These are phyloP conservation scores for Wickerhamiella lipophila DNA, from an alignment of 805 yeast species.

Conservation along the genomic window DNA sequence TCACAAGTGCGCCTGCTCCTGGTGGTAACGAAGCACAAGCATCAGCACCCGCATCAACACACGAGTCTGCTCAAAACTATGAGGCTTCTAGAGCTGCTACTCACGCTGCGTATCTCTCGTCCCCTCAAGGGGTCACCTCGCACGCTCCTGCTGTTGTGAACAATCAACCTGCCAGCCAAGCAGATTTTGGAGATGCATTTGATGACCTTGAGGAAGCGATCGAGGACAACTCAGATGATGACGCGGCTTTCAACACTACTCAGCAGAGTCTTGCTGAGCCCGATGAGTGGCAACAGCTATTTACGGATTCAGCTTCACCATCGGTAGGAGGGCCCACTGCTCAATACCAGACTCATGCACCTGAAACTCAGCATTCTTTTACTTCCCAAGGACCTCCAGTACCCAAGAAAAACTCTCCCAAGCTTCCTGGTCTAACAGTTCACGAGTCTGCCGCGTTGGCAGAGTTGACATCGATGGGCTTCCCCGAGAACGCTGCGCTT, in stretches of 20 bases:
- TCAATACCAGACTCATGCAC: not conserved
- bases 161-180: slow-evolving; percentile 18
- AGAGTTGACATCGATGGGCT: slow-evolving; percentile 85
- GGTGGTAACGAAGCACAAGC: not conserved
- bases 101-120: no score
- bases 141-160: not conserved
- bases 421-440: not conserved
- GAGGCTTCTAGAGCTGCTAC: no score
- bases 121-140: not conserved
- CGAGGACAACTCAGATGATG: slow-evolving; percentile 16
- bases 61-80: not conserved
- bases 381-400: not conserved
- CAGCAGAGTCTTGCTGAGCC: slow-evolving; percentile 20
- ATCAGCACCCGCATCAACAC: not conserved
- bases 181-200: slow-evolving; percentile 25
- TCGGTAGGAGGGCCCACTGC: slow-evolving; percentile 12
- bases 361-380: not conserved
- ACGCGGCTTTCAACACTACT: not conserved
- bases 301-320: slow-evolving; percentile 47
- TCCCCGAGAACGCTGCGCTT: slow-evolving; percentile 49
- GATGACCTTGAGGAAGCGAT: slow-evolving; percentile 32
- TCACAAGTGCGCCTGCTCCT: not conserved
- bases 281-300: slow-evolving; percentile 90
- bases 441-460: slow-evolving; percentile 44
- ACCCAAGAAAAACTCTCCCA: not conserved